Evolutionary conservation across 495 filamentous ascomycete species (phyloP).

Genomic region (Daldinia decipiens): DNA sequence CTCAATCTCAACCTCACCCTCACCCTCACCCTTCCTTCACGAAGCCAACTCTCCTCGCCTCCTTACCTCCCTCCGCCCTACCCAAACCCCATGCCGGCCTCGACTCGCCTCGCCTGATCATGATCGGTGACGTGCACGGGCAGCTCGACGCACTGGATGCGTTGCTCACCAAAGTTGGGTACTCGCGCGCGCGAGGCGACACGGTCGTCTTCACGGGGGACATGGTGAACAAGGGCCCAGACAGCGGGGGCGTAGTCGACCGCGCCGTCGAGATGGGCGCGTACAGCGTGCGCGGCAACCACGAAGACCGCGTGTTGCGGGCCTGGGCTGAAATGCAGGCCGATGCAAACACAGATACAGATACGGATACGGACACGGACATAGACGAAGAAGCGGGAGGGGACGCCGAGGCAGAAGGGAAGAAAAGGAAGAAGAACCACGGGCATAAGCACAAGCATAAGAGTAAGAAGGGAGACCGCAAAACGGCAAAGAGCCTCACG

Average conservation of each 20-base stretch:
- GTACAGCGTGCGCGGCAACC: constrained; percentile 88
- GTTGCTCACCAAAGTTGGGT: constrained; percentile 75
- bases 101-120: constrained; percentile 61
- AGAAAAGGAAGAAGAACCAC: constrained; percentile 25
- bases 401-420: constrained; percentile 19
- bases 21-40: constrained; percentile 44
- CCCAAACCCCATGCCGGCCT: constrained; percentile 34
- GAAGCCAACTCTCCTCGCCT: constrained; percentile 47
- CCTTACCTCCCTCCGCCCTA: constrained; percentile 52
- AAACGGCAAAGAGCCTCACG: constrained; percentile 51
- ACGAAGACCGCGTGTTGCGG: constrained; percentile 83
- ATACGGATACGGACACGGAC: neutral
- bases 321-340: constrained; percentile 39
- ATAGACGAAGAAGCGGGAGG: constrained; percentile 13
- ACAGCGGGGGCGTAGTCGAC: constrained; percentile 81
- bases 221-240: constrained; percentile 87
- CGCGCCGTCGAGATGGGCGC: constrained; percentile 74
- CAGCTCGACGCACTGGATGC: constrained; percentile 72
- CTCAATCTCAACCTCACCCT: neutral
- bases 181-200: constrained; percentile 67
- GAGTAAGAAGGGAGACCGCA: constrained; percentile 35
- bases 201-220: constrained; percentile 87
- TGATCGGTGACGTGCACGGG: constrained; percentile 93
- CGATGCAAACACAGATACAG: neutral
- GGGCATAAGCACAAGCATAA: constrained; percentile 16